Base-by-base conservation (phyloP, 257 asterid genomes). In the Capsicum pubescens region DNA sequence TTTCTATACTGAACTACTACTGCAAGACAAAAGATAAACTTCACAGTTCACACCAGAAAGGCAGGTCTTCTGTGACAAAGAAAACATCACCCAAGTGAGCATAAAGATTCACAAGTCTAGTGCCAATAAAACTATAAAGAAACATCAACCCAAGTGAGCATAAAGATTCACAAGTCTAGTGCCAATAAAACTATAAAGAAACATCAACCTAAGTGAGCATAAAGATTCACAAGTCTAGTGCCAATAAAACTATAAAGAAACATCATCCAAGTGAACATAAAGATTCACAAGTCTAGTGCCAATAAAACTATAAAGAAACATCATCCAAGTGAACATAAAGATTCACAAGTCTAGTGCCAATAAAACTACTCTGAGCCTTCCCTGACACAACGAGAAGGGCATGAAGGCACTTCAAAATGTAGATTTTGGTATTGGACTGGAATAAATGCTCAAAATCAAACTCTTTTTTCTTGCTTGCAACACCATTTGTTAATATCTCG, bases 341-440 rank as follows among this genome's bases (percentile, higher is more conserved):
- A 84, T 93, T 95, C 81, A 92, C 87, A 81, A 95, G 95, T 86
- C 93, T 89, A 13, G 98, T 92, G 32, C 32, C 32, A 26, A 26
- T 26, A 26, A 26, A 26, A 26, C 60, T 81, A 83, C 90, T 86
- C 82, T 88, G 88, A n/a, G 90, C 89, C 85, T 88, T 90, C 60
- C 98, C 98, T 1, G 92, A 90, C 68, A 92, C 94, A 72, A 92
- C 82, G 59, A 95, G 96, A 86, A 92, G 91, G 58, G 94, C 91
- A 66, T 95, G 98, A 12, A 93, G 82, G 82, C 92, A 87, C 89
- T 90, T 91, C 59, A 86, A 89, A 60, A 61, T 84, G 83, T 85
- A 72, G 17, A 90, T 59, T 79, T 86, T 77, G n/a, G 92, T 84
- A 87, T 96, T 93, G 70, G 87, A 88, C 21, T 86, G 83, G 85